phyloP scores from a whole-genome alignment of 345 rosid species.

The Moringa oleifera region DNA sequence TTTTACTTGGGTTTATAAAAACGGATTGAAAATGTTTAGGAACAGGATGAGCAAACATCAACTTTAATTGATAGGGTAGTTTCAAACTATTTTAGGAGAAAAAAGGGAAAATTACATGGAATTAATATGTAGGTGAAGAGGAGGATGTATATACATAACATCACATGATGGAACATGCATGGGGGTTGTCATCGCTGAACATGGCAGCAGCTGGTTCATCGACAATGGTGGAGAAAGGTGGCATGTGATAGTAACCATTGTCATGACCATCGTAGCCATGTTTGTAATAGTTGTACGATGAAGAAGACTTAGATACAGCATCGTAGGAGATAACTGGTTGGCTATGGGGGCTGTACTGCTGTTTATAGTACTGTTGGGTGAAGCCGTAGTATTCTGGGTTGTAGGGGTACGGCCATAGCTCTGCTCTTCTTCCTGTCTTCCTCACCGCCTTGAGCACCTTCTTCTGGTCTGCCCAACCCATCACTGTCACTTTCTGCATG shows the following conservation, averaged over 20 bases:
- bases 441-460: slow-evolving; percentile 60
- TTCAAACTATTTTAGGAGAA: no score
- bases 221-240: slow-evolving; percentile 29
- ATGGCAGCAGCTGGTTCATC: slow-evolving; percentile 35
- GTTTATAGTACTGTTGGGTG: slow-evolving; percentile 18
- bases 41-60: no score
- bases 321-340: slow-evolving; percentile 7
- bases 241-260: slow-evolving; percentile 37
- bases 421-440: slow-evolving; percentile 46
- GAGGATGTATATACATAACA: not conserved
- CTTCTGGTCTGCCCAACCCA: slow-evolving; percentile 60
- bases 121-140: no score
- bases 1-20: no score
- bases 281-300: slow-evolving; percentile 47
- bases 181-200: slow-evolving; percentile 76
- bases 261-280: slow-evolving; percentile 42
- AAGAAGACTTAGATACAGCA: slow-evolving; percentile 1
- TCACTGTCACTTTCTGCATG: slow-evolving; percentile 72
- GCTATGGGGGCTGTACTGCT: no score
- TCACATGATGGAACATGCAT: slow-evolving; percentile 68
- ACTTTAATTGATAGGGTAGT: no score
- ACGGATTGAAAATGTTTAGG: no score
- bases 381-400: slow-evolving; percentile 41
- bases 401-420: slow-evolving; percentile 68
- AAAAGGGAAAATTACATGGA: no score